These are phyloP conservation scores for Clitocybe nebularis DNA, from an alignment of 1,284 basidiomycete species.

Conservation along the genomic window DNA sequence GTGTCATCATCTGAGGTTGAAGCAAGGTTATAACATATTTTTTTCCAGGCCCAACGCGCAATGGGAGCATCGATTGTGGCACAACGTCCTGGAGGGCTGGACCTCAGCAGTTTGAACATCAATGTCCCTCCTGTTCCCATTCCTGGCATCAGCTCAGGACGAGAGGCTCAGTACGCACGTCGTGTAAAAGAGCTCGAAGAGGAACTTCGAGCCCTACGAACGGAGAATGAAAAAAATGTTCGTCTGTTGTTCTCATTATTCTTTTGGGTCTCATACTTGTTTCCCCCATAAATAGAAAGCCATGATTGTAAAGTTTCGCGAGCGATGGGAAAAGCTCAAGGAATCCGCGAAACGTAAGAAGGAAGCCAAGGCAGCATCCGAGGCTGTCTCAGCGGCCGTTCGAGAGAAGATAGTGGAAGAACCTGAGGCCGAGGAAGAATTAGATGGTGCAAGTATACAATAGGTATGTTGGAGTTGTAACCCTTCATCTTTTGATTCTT, in stretches of 20 bases:
- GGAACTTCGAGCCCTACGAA: conserved; percentile 57
- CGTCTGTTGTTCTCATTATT: conserved; percentile 22
- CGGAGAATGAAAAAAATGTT: conserved; percentile 84
- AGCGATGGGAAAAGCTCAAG: conserved; percentile 86
- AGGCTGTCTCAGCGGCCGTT: conserved; percentile 40
- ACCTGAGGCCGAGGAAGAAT: conserved; percentile 65
- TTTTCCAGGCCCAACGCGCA: conserved; percentile 63
- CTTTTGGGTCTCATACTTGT: conserved; percentile 9
- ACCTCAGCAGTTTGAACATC: conserved; percentile 52
- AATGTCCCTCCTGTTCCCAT: conserved; percentile 52
- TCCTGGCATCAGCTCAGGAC: conserved; percentile 49
- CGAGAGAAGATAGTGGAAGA: conserved; percentile 73
- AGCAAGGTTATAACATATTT: no score
- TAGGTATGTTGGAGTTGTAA: conserved; percentile 1
- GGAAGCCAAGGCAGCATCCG: conserved; percentile 69
- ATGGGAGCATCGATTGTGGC: conserved; percentile 61
- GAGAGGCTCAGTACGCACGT: conserved; percentile 65
- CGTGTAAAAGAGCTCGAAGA: conserved; percentile 77
- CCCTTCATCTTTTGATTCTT: conserved; percentile 4
- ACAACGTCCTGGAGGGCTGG: conserved; percentile 43
- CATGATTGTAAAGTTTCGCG: conserved; percentile 80
- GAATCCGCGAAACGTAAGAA: conserved; percentile 83
- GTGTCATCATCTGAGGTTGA: no score
- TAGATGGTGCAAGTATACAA: conserved; percentile 28
- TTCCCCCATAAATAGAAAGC: conserved; percentile 53